Evolutionary conservation across 2,329 filamentous ascomycete species (phyloP).

Genomic region (Mollisiaceae sp.): DNA sequence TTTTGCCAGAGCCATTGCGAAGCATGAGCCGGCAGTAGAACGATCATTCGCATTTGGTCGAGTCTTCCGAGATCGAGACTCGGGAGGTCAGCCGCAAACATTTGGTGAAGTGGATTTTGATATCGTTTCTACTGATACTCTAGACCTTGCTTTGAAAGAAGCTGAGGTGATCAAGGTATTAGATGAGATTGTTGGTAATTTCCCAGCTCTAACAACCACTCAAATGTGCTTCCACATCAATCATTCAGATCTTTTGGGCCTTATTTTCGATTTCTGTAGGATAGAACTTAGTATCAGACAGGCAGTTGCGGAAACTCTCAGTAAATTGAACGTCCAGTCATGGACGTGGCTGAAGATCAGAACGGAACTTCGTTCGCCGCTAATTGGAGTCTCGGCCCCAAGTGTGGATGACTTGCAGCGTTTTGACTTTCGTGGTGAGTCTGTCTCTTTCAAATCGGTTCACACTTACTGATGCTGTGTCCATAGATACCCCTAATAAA

Average conservation of each 20-base stretch:
- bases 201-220: conserved; percentile 73
- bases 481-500: conserved; percentile 58
- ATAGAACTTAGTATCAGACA: conserved; percentile 72
- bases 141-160: conserved; percentile 87
- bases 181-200: conserved; percentile 84
- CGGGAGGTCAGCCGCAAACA: conserved; percentile 80
- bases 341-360: conserved; percentile 84
- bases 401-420: conserved; percentile 87
- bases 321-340: conserved; percentile 82
- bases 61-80: conserved; percentile 80
- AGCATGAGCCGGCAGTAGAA: conserved; percentile 68
- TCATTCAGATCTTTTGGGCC: conserved; percentile 82
- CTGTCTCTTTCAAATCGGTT: not conserved
- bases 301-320: conserved; percentile 80
- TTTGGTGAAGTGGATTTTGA: conserved; percentile 96
- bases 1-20: conserved; percentile 82
- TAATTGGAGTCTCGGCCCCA: conserved; percentile 83
- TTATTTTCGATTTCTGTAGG: conserved; percentile 89
- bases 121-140: conserved; percentile 81
- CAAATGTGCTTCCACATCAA: conserved; percentile 90
- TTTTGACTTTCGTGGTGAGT: conserved; percentile 84
- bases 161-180: conserved; percentile 93
- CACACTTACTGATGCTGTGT: not conserved
- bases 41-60: conserved; percentile 87
- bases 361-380: conserved; percentile 78